Base-by-base conservation (phyloP, 306 rosid genomes). In the Lathyrus tuberosus region DNA sequence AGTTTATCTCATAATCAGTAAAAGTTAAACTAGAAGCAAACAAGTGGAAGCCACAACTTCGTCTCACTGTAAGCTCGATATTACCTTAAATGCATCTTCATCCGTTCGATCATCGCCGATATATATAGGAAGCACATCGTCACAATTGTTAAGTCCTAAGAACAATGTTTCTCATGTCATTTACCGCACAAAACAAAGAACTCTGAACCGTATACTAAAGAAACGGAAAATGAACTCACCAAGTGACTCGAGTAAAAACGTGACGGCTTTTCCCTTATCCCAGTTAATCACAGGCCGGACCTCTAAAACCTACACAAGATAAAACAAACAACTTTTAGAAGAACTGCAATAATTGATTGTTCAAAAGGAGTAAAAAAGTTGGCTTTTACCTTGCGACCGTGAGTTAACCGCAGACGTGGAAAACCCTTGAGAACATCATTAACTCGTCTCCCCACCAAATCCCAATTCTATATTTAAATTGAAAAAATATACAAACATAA, bases 241-340 rank as follows among this genome's bases (percentile, higher is more conserved):
- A 69, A 95, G 96, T 49, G 99, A 89, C 74, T 95, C 90, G 0
- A 95, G 99, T 64, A 95, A 84, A 83, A 95, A 95, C 2, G 88
- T 86, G 64, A 95, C 97, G 12, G 99, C 99, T 78, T 89, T 95
- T 58, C 99, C 99, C 78, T 95, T 95, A 81, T 95, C 91, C 99
- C 99, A 95, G 83, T 84, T 59, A 73, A 95, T 89, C 77, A 72
- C 85, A 3, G 99, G 99, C 11, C 99, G 89, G 20, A 95, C 92
- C 86, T 95, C 99, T 79, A 95, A 84, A 84, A 95, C 99, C 99
- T 95, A 71, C 44, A 38, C 6, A 56, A 18, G 33, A 20, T 10
- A 54, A 24, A 57, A 7, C 35, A 35, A 35, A 33, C 8, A 58
- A 49, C 14, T 11, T 8, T 62, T 10, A 6, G 14, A 59, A 18